These are phyloP conservation scores for Helichrysum umbraculigerum DNA, from an alignment of 129 eudicot species.

Conservation along the genomic window DNA sequence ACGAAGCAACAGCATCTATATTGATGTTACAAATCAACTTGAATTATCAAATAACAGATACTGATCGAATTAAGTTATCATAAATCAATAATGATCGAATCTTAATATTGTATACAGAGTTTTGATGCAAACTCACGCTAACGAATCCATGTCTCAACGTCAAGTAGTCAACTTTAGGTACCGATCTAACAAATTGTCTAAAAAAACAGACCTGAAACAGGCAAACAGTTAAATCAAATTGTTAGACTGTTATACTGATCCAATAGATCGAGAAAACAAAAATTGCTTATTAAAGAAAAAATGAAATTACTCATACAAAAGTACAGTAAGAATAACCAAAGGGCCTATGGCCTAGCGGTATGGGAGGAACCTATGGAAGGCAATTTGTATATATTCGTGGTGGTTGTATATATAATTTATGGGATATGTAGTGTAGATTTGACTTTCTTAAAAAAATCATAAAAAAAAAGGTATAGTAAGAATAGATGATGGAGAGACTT, in stretches of 20 bases:
- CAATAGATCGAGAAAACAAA: background rate
- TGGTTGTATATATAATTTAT: too few relatives aligned
- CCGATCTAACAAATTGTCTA: slow-evolving; percentile 62
- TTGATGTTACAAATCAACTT: background rate
- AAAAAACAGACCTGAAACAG: slow-evolving; percentile 50
- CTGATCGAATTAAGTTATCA: too few relatives aligned
- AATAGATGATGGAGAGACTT: slow-evolving; percentile 8
- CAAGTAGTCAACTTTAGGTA: slow-evolving; percentile 60
- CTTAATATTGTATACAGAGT: too few relatives aligned
- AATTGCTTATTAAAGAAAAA: background rate
- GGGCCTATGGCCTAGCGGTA: too few relatives aligned
- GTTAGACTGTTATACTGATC: background rate
- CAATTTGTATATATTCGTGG: too few relatives aligned
- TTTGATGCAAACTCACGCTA: slow-evolving; percentile 28
- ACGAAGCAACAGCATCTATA: too few relatives aligned
- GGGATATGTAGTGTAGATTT: too few relatives aligned
- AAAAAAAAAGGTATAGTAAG: background rate
- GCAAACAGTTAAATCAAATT: background rate
- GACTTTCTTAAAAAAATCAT: too few relatives aligned
- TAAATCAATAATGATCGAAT: too few relatives aligned
- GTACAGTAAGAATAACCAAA: too few relatives aligned
- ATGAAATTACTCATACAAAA: too few relatives aligned
- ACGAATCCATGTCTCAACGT: slow-evolving; percentile 65
- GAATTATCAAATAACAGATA: background rate
- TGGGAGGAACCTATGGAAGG: too few relatives aligned